These are phyloP conservation scores for Spathaspora boniae DNA, from an alignment of 805 yeast species.

Conservation along the genomic window DNA sequence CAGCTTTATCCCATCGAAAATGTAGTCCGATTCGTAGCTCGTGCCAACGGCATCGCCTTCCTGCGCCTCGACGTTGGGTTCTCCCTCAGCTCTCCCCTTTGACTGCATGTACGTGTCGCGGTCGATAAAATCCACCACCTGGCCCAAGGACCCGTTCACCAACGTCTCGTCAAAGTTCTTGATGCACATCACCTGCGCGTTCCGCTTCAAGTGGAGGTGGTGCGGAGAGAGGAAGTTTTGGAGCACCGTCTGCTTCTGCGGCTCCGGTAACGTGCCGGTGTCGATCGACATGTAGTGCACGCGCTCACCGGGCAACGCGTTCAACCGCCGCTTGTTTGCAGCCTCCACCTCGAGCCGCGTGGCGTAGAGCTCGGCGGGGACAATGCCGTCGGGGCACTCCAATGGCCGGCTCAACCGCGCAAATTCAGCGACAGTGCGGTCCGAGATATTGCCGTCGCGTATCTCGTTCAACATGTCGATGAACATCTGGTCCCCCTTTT, in stretches of 20 bases:
- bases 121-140: slow-evolving; percentile 53
- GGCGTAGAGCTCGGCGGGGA: slow-evolving; percentile 72
- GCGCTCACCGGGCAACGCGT: slow-evolving; percentile 40
- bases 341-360: slow-evolving; percentile 68
- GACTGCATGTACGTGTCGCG: slow-evolving; percentile 35
- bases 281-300: slow-evolving; percentile 50
- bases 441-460: slow-evolving; percentile 58
- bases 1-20: slow-evolving; percentile 10
- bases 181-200: slow-evolving; percentile 81
- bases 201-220: slow-evolving; percentile 53
- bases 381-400: slow-evolving; percentile 51
- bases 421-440: slow-evolving; percentile 48
- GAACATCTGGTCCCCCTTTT: slow-evolving; percentile 67
- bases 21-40: slow-evolving; percentile 11
- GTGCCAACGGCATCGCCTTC: background rate
- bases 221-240: slow-evolving; percentile 63
- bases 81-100: slow-evolving; percentile 6
- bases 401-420: slow-evolving; percentile 50
- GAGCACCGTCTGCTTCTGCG: slow-evolving; percentile 42
- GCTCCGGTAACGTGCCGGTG: slow-evolving; percentile 48
- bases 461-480: slow-evolving; percentile 73
- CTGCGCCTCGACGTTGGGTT: slow-evolving; percentile 10
- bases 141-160: slow-evolving; percentile 78
- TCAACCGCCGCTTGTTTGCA: slow-evolving; percentile 55
- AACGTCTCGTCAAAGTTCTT: slow-evolving; percentile 69